Conservation (phyloP, 805 yeast genomes). For the Candida sanyiensis region DNA sequence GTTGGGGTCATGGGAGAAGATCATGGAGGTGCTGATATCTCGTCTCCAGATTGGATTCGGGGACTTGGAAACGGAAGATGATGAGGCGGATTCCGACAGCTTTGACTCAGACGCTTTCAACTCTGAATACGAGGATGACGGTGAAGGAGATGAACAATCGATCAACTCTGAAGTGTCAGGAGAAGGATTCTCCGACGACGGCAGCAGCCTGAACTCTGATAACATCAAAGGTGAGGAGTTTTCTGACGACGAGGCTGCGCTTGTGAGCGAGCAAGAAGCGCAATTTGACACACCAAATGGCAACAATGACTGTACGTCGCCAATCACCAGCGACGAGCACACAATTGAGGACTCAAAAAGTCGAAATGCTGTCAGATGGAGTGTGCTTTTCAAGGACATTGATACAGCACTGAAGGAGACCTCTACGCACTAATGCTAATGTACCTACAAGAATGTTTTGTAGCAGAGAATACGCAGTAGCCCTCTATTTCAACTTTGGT, state of each 20-base stretch:
- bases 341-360: not conserved
- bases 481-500: constrained; percentile 25
- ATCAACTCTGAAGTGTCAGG: constrained; percentile 16
- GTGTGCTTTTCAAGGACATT: constrained; percentile 20
- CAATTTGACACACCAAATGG: not conserved
- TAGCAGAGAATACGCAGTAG: too few species aligned
- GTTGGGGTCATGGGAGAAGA: constrained; percentile 20
- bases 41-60: constrained; percentile 14
- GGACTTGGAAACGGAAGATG: constrained; percentile 3
- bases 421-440: too few species aligned
- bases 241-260: not conserved
- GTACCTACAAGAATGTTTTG: too few species aligned
- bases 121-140: constrained; percentile 7
- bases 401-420: constrained; percentile 21
- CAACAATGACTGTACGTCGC: not conserved
- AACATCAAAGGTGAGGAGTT: constrained; percentile 2
- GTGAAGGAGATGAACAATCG: constrained; percentile 13
- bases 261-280: not conserved
- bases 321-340: constrained; percentile 1
- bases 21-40: constrained; percentile 23
- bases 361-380: constrained; percentile 15
- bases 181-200: constrained; percentile 8
- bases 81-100: constrained; percentile 4
- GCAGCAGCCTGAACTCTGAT: not conserved
- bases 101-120: constrained; percentile 8